phyloP scores from a whole-genome alignment of 2,329 filamentous ascomycete species.

The Colletotrichum kahawae region DNA sequence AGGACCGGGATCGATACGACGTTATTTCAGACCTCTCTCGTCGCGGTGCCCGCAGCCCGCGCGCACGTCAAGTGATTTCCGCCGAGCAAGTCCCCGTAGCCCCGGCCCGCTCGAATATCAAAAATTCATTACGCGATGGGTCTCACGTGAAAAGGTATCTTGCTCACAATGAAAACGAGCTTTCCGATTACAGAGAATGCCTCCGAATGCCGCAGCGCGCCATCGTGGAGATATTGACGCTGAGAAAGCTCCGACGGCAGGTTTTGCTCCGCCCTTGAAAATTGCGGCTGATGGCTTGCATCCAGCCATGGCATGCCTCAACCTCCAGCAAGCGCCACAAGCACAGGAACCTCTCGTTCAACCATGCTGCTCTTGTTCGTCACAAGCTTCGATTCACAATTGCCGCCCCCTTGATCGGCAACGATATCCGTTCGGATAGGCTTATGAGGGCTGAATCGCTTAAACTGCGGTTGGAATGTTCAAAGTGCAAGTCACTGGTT shows the following conservation, averaged over 20 bases:
- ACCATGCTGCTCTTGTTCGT: neutral
- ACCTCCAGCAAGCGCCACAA: neutral
- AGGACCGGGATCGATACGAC: conserved; percentile 8
- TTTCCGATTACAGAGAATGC: neutral
- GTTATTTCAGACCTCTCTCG: neutral
- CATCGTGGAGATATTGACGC: neutral
- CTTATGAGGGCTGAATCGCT: neutral
- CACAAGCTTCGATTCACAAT: neutral
- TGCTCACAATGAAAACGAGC: neutral
- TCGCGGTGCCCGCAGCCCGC: neutral
- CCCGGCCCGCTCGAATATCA: neutral
- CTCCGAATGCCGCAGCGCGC: neutral
- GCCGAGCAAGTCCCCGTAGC: neutral
- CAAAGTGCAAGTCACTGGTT: neutral
- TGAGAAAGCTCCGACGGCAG: neutral
- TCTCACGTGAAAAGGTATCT: neutral
- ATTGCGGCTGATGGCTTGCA: neutral
- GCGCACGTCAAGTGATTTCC: neutral
- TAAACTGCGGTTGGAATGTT: neutral
- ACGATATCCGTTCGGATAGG: neutral
- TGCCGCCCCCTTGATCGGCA: conserved; percentile 4
- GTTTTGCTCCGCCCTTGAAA: neutral
- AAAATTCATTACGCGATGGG: neutral
- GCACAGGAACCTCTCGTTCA: neutral
- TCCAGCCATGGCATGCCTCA: neutral